These are phyloP conservation scores for Apium graveolens DNA, from an alignment of 129 eudicot genomes.

Conservation along the genomic window DNA sequence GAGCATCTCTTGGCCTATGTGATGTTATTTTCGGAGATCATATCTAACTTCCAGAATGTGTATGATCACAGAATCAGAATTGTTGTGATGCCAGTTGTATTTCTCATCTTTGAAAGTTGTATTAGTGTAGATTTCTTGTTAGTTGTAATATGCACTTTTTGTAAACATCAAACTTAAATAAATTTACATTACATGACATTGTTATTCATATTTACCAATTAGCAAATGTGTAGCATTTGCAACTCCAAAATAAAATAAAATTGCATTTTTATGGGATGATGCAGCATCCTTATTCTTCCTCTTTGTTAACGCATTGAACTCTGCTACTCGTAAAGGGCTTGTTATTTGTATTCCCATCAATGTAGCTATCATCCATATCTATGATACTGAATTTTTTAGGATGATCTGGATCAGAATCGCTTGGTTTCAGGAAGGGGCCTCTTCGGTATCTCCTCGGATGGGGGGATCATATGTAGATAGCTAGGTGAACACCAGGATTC, in stretches of 20 bases:
- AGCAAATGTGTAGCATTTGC: background rate
- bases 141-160: background rate
- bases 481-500: slow-evolving; percentile 71
- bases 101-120: background rate
- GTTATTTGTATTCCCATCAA: background rate
- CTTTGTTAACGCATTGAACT: background rate
- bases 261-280: slow-evolving; percentile 6
- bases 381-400: slow-evolving; percentile 27
- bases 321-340: background rate
- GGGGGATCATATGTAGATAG: slow-evolving; percentile 38
- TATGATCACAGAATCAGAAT: background rate
- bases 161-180: background rate
- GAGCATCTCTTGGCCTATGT: background rate
- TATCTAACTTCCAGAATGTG: background rate
- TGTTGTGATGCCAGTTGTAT: background rate
- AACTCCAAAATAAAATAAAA: slow-evolving; percentile 4
- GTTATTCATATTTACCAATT: background rate
- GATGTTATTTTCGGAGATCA: slow-evolving; percentile 9
- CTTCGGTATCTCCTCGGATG: slow-evolving; percentile 53
- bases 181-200: background rate
- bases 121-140: background rate
- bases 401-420: slow-evolving; percentile 36
- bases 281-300: slow-evolving; percentile 20
- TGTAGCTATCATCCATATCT: slow-evolving; percentile 2
- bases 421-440: slow-evolving; percentile 57